These are phyloP conservation scores for Stylonectria norvegica DNA, from an alignment of 2,329 filamentous ascomycete species.

Conservation along the genomic window DNA sequence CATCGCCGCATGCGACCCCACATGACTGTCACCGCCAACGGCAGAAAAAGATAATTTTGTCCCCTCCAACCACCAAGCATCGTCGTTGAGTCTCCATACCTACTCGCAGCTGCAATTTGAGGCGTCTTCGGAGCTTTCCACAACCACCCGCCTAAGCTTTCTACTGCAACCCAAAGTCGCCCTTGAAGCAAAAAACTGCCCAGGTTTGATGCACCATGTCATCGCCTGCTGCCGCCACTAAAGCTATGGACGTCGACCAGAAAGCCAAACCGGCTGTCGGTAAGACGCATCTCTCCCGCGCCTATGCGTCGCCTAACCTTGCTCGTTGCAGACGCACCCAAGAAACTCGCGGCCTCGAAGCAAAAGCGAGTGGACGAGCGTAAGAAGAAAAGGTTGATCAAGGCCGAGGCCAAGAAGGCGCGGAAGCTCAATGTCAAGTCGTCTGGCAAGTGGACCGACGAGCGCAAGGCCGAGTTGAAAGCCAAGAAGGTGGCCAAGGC, in stretches of 20 bases:
- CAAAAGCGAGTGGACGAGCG: slow-evolving; percentile 24
- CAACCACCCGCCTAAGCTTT: neutral
- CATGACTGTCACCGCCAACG: slow-evolving; percentile 27
- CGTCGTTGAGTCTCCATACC: too few relatives aligned
- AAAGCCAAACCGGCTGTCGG: slow-evolving; percentile 13
- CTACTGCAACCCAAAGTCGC: neutral
- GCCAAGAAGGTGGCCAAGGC: slow-evolving; percentile 25
- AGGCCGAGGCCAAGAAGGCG: slow-evolving; percentile 37
- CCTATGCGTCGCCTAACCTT: neutral
- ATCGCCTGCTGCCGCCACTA: slow-evolving; percentile 10
- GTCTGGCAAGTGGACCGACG: slow-evolving; percentile 32
- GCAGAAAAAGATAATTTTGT: slow-evolving; percentile 29
- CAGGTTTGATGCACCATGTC: slow-evolving; percentile 14
- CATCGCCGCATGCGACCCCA: too few relatives aligned
- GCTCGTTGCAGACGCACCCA: slow-evolving; percentile 10
- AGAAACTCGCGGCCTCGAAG: slow-evolving; percentile 14
- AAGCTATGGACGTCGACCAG: slow-evolving; percentile 13
- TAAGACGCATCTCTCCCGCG: neutral
- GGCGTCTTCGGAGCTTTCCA: neutral
- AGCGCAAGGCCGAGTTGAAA: slow-evolving; percentile 30
- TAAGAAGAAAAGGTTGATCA: slow-evolving; percentile 36
- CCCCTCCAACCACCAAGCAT: slow-evolving; percentile 4
- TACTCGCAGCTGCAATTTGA: neutral
- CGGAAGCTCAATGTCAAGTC: slow-evolving; percentile 34
- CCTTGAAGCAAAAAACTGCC: neutral